These are phyloP conservation scores for Silene coronaria DNA, from an alignment of 179 eudicot genomes.

Conservation along the genomic window DNA sequence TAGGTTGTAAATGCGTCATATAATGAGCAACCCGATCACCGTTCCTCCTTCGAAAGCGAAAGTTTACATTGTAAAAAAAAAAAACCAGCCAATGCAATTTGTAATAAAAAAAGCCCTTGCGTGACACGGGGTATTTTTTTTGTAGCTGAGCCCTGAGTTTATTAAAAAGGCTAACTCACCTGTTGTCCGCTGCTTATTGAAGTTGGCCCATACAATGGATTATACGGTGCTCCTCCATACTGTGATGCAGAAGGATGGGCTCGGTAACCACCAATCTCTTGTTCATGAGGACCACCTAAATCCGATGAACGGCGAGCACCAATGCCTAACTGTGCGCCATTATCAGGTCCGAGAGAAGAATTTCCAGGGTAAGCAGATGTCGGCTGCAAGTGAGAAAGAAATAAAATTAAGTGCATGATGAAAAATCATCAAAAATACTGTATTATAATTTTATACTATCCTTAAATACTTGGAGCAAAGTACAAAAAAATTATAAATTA, in stretches of 20 bases:
- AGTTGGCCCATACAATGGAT: slow-evolving; percentile 60
- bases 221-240: slow-evolving; percentile 77
- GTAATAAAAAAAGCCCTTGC: too few relatives aligned
- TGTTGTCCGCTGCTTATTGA: slow-evolving; percentile 53
- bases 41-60: too few relatives aligned
- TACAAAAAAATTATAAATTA: neutral
- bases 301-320: slow-evolving; percentile 52
- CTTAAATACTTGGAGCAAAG: neutral
- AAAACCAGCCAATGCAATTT: too few relatives aligned
- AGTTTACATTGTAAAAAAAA: too few relatives aligned
- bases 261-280: slow-evolving; percentile 53
- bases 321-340: slow-evolving; percentile 44
- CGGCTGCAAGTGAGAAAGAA: slow-evolving; percentile 25
- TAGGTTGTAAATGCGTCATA: too few relatives aligned
- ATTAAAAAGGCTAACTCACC: too few relatives aligned
- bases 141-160: too few relatives aligned
- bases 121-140: too few relatives aligned
- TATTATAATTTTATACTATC: too few relatives aligned
- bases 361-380: slow-evolving; percentile 41
- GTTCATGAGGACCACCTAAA: slow-evolving; percentile 49
- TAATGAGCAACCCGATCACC: too few relatives aligned
- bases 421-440: slow-evolving; percentile 4
- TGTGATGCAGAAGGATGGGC: slow-evolving; percentile 50
- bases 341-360: slow-evolving; percentile 43
- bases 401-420: neutral